Evolutionary conservation across 805 yeast species (phyloP).

Genomic region (Candida manassasensis): DNA sequence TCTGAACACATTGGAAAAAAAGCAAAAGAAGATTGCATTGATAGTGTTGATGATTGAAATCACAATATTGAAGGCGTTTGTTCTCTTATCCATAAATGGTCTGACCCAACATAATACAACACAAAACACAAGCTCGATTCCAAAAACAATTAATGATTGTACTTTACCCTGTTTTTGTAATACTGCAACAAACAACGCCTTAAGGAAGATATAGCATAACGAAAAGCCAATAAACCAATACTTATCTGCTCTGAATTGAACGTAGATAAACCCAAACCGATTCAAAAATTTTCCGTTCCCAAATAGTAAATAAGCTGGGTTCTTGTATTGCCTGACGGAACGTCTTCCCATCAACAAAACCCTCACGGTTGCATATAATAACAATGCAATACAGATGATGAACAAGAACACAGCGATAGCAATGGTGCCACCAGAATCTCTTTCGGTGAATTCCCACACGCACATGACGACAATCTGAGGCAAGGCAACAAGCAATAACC

Average conservation of each 20-base stretch:
- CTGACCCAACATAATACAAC: conserved; percentile 61
- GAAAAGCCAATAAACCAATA: conserved; percentile 76
- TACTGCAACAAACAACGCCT: conserved; percentile 82
- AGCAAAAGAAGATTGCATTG: conserved; percentile 82
- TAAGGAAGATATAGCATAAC: conserved; percentile 60
- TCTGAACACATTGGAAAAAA: conserved; percentile 78
- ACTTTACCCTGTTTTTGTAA: conserved; percentile 76
- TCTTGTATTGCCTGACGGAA: conserved; percentile 69
- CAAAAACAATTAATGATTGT: conserved; percentile 75
- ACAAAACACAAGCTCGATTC: conserved; percentile 68
- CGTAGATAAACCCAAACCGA: conserved; percentile 88
- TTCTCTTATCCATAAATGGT: conserved; percentile 93
- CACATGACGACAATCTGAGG: conserved; percentile 81
- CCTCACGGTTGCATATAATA: conserved; percentile 67
- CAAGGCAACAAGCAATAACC: conserved; percentile 78
- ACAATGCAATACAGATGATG: conserved; percentile 49
- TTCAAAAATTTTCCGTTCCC: conserved; percentile 80
- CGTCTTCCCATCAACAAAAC: conserved; percentile 72
- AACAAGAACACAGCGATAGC: conserved; percentile 75
- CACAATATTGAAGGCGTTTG: conserved; percentile 87
- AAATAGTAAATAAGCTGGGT: conserved; percentile 86
- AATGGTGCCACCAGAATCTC: conserved; percentile 79
- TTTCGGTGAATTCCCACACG: conserved; percentile 82
- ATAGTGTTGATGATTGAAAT: conserved; percentile 75
- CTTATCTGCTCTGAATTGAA: conserved; percentile 82